These are phyloP conservation scores for Candida albicans DNA, from an alignment of 1,139 yeast genomes.

Conservation along the genomic window DNA sequence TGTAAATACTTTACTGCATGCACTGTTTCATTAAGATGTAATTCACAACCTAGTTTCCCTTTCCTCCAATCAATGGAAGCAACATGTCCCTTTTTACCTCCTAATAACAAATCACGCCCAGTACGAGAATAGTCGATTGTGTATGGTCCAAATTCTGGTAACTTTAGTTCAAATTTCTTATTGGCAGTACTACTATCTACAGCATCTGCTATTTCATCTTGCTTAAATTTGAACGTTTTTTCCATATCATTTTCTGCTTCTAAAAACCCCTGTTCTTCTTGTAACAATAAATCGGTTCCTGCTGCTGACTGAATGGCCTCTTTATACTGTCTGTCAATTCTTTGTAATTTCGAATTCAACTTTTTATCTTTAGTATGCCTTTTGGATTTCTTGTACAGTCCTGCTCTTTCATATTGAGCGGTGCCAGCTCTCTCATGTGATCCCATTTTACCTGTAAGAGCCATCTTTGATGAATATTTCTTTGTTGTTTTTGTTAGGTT, in stretches of 20 bases:
- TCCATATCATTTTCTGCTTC: slow-evolving; percentile 92
- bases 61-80: slow-evolving; percentile 96
- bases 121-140: slow-evolving; percentile 76
- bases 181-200: slow-evolving; percentile 77
- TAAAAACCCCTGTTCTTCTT: slow-evolving; percentile 80
- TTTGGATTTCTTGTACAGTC: slow-evolving; percentile 5
- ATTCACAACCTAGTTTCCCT: slow-evolving; percentile 77
- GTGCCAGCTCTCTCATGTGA: slow-evolving; percentile 22
- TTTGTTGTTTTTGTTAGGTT: not conserved
- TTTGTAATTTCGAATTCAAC: slow-evolving; percentile 62
- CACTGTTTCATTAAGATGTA: slow-evolving; percentile 84
- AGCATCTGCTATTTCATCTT: slow-evolving; percentile 71
- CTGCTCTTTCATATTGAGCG: slow-evolving; percentile 18
- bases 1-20: slow-evolving; percentile 88
- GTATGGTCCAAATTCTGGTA: slow-evolving; percentile 87
- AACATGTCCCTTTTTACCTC: slow-evolving; percentile 91
- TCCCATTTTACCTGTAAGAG: slow-evolving; percentile 21
- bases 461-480: slow-evolving; percentile 10
- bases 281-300: slow-evolving; percentile 79
- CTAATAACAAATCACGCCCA: slow-evolving; percentile 81
- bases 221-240: slow-evolving; percentile 80
- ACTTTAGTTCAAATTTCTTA: slow-evolving; percentile 71
- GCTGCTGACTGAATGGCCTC: slow-evolving; percentile 82
- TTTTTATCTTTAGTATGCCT: slow-evolving; percentile 53
- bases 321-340: slow-evolving; percentile 69